Evolutionary conservation across 2,329 filamentous ascomycete genomes (phyloP).

Genomic region (Aspergillus sp.): DNA sequence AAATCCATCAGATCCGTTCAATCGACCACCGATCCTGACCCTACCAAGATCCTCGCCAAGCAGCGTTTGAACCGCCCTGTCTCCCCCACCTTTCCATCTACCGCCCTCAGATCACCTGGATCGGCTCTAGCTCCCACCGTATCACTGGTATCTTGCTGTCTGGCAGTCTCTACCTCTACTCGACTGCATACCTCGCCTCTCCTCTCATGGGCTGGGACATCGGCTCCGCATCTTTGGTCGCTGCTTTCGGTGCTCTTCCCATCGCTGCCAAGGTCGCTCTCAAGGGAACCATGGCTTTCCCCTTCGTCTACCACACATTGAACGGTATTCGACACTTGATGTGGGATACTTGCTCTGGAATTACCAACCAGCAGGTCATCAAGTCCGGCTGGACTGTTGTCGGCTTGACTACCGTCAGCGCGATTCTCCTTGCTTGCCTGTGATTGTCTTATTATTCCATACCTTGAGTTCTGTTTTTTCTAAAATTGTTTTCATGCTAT

Average conservation of each 20-base stretch:
- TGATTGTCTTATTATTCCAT: slow-evolving; percentile 26
- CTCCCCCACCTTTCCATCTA: slow-evolving; percentile 81
- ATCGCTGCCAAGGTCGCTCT: slow-evolving; percentile 53
- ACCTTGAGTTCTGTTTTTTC: slow-evolving; percentile 26
- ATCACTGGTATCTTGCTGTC: slow-evolving; percentile 74
- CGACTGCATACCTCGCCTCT: slow-evolving; percentile 72
- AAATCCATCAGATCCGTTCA: too few relatives aligned
- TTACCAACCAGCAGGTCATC: slow-evolving; percentile 62
- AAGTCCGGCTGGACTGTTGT: slow-evolving; percentile 61
- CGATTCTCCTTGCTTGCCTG: slow-evolving; percentile 44
- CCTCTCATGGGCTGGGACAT: slow-evolving; percentile 70
- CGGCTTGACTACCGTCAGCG: slow-evolving; percentile 49
- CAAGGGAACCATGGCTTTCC: slow-evolving; percentile 57
- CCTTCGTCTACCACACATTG: slow-evolving; percentile 64
- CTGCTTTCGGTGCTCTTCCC: slow-evolving; percentile 60
- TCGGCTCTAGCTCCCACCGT: slow-evolving; percentile 70
- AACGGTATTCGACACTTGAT: slow-evolving; percentile 69
- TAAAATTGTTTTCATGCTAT: slow-evolving; percentile 18
- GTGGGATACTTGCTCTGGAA: slow-evolving; percentile 62
- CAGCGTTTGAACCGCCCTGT: slow-evolving; percentile 81
- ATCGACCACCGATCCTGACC: slow-evolving; percentile 26
- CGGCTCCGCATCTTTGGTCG: slow-evolving; percentile 59
- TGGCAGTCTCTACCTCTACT: slow-evolving; percentile 74
- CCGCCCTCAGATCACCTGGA: slow-evolving; percentile 80
- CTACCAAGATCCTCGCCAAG: slow-evolving; percentile 61